Conservation (phyloP, 2,329 filamentous ascomycete genomes). For the Ceratocystis smalleyi region DNA sequence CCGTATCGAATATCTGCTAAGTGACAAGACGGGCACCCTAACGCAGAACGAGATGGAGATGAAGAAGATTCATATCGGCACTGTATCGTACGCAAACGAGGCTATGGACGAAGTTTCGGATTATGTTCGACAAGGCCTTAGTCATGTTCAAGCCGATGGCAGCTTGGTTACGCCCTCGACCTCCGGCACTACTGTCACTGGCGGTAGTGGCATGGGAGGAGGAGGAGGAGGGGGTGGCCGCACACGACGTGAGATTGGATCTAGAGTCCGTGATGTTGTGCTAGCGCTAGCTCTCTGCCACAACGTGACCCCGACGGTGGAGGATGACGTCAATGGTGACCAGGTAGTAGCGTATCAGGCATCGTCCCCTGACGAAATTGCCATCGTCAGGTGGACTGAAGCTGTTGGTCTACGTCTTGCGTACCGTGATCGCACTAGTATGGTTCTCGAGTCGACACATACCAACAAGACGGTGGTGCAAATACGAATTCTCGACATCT, state of each 20-base stretch:
- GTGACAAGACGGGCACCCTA: slow-evolving; percentile 94
- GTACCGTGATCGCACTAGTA: slow-evolving; percentile 73
- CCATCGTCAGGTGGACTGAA: slow-evolving; percentile 92
- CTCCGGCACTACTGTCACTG: slow-evolving; percentile 29
- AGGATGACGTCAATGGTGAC: slow-evolving; percentile 64
- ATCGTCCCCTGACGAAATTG: slow-evolving; percentile 94
- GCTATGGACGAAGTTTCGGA: slow-evolving; percentile 93
- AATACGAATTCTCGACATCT: slow-evolving; percentile 81
- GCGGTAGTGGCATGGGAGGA: slow-evolving; percentile 23
- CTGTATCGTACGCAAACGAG: slow-evolving; percentile 94
- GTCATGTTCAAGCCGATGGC: slow-evolving; percentile 24
- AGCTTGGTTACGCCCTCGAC: slow-evolving; percentile 63
- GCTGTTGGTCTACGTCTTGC: slow-evolving; percentile 72
- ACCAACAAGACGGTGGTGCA: slow-evolving; percentile 61
- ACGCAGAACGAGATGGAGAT: slow-evolving; percentile 98
- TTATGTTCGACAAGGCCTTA: slow-evolving; percentile 75
- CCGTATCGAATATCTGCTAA: slow-evolving; percentile 87
- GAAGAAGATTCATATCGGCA: slow-evolving; percentile 96
- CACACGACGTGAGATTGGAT: slow-evolving; percentile 82
- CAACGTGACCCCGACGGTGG: slow-evolving; percentile 79
- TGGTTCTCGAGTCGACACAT: slow-evolving; percentile 64
- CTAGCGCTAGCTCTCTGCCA: slow-evolving; percentile 86
- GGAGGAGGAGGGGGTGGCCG: slow-evolving; percentile 50
- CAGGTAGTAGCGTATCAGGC: slow-evolving; percentile 80
- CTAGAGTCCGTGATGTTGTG: slow-evolving; percentile 82